Evolutionary conservation across 2,329 filamentous ascomycete genomes (phyloP), one percentile per base, ranked within the genome.

Genomic region (Fonsecaea erecta): DNA sequence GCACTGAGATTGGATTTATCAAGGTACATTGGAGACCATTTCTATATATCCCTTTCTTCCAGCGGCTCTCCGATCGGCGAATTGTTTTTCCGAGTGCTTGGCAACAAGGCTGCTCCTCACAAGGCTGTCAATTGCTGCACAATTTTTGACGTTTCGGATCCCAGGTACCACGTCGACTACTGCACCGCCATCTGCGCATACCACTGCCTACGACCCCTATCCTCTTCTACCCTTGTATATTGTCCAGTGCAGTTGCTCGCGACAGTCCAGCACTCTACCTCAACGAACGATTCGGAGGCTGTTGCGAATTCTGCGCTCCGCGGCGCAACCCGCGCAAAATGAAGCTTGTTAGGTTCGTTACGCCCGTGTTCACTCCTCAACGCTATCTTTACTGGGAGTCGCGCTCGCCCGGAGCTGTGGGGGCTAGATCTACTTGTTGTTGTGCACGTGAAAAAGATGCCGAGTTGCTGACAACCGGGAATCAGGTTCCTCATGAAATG

Each of bases 401-500:
- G 24, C 24, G 11, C 37, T 48, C 3, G 52, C 30, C 28, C 52
- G 32, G 60, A 53, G 35, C 52, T 21, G 52, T 16, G 24, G 7
- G 11, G 9, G 12, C 30, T 21, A 12, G n/a, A 3, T 30, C 3
- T 30, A 4, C 3, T 30, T 30, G 28, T 8, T 30, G 28, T 30
- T 30, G 28, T 30, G n/a, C 34, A 34, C 14, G 28, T 24, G 14
- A 12, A 9, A 35, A n/a, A n/a, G 35, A 14, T 37, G 30, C 56
- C 1, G 7, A 34, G 16, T 30, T 46, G n/a, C 58, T 61, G 35
- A 61, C 58, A 26, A 61, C 58, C 16, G 4, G 7, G 12, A 12
- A 43, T n/a, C 43, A 98, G 95, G 79, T 99, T 99, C 80, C 85
- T 99, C 74, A 98, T 98, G 94, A 99, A 99, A 85, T 98, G 94